These are phyloP conservation scores for Rhododendron ovatum DNA, from an alignment of 148 eudicot genomes.

Conservation along the genomic window DNA sequence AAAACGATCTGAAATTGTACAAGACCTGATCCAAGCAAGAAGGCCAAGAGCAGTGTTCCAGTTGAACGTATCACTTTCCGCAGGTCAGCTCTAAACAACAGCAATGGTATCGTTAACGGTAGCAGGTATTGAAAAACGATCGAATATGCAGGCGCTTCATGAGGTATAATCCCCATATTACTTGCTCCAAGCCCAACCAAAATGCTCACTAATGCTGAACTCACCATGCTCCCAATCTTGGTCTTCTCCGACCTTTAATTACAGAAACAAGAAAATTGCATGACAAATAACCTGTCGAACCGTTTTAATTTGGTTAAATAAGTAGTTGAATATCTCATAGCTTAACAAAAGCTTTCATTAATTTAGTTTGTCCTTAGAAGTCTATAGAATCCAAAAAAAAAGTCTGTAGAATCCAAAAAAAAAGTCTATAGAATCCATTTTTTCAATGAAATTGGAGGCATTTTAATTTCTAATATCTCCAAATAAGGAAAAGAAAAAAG, in stretches of 20 bases:
- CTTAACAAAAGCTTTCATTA: neutral
- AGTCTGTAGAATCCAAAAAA: neutral
- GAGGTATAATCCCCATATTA: conserved; percentile 81
- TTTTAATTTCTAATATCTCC: neutral
- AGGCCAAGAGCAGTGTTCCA: conserved; percentile 70
- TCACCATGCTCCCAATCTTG: conserved; percentile 76
- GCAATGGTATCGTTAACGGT: conserved; percentile 78
- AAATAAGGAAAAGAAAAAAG: too few species aligned
- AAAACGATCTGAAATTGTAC: neutral
- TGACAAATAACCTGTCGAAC: neutral
- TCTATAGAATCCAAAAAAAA: neutral
- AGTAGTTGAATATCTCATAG: neutral
- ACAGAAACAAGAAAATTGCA: conserved; percentile 10
- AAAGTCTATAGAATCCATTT: neutral
- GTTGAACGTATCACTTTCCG: conserved; percentile 62
- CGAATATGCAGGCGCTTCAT: conserved; percentile 70
- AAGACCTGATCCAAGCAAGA: conserved; percentile 78
- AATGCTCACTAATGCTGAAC: conserved; percentile 83
- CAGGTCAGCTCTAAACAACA: conserved; percentile 83
- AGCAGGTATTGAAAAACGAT: conserved; percentile 63
- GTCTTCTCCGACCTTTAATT: conserved; percentile 86
- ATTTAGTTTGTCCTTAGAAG: neutral
- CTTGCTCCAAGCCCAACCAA: conserved; percentile 82
- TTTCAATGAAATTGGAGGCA: neutral
- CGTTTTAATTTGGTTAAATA: neutral